A percentile compares a stretch with the other conserved stretches of the same genome.
These are phyloP conservation scores for Hanseniaspora lindneri DNA, from an alignment of 805 yeast genomes.

Conservation along the genomic window DNA sequence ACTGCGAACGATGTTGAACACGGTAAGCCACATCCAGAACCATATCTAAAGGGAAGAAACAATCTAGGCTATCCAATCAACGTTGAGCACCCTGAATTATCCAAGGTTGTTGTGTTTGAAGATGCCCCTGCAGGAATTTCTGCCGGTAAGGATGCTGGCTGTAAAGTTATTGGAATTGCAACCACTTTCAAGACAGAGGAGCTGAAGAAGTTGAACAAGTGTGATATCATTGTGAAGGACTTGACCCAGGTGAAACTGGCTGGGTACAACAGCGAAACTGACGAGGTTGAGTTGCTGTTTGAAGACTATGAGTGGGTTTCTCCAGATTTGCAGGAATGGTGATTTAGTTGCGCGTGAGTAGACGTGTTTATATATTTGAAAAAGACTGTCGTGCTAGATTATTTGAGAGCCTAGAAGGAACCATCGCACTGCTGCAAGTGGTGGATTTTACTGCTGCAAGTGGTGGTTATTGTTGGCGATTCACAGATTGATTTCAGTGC, in stretches of 20 bases:
- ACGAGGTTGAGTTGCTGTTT: conserved; percentile 31
- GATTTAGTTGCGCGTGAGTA: not conserved
- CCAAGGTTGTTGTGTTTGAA: conserved; percentile 58
- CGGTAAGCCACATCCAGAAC: conserved; percentile 84
- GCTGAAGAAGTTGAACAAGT: conserved; percentile 57
- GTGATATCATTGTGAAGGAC: conserved; percentile 69
- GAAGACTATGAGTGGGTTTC: conserved; percentile 32
- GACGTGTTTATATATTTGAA: not conserved
- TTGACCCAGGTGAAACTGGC: conserved; percentile 50
- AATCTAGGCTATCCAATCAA: conserved; percentile 31
- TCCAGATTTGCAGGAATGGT: conserved; percentile 30
- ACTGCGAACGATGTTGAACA: conserved; percentile 67
- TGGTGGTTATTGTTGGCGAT: too few species aligned
- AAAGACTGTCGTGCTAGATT: not conserved
- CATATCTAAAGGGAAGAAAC: conserved; percentile 50
- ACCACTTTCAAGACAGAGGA: conserved; percentile 61
- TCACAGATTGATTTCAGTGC: too few species aligned
- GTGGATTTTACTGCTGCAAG: too few species aligned
- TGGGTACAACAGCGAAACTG: conserved; percentile 37
- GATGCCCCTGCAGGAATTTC: conserved; percentile 82
- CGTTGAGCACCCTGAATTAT: conserved; percentile 29
- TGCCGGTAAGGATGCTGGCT: conserved; percentile 77
- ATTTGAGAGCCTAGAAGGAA: not conserved
- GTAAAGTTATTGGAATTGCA: conserved; percentile 71
- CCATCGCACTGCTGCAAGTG: too few species aligned